Evolutionary conservation across 208 protist genomes (phyloP).

Genomic region (Trypanosoma cruzi): DNA sequence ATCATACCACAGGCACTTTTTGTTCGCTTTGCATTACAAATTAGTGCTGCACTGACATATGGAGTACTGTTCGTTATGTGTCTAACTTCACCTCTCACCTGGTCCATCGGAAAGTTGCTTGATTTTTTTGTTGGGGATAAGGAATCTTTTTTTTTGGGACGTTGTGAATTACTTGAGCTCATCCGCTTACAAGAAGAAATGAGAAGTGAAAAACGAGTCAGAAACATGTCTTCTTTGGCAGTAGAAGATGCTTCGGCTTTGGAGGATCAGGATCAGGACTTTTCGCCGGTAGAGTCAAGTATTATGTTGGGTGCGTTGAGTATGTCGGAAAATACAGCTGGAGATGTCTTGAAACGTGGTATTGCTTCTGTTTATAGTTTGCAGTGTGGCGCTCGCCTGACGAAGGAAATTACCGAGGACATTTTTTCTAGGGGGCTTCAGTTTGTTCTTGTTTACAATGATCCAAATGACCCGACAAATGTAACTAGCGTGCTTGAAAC

Average conservation of each 20-base stretch:
- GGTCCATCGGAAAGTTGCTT: conserved; percentile 66
- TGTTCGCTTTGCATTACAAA: conserved; percentile 52
- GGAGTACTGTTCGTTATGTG: conserved; percentile 60
- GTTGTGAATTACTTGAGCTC: conserved; percentile 54
- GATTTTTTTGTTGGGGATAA: conserved; percentile 65
- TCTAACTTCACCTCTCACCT: conserved; percentile 56
- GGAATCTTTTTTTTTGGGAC: conserved; percentile 60
- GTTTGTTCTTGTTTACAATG: conserved; percentile 62
- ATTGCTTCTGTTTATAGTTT: conserved; percentile 54
- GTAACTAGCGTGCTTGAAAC: conserved; percentile 57
- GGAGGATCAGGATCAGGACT: conserved; percentile 40
- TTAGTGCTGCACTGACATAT: conserved; percentile 54
- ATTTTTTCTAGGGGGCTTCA: conserved; percentile 55
- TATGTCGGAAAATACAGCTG: conserved; percentile 57
- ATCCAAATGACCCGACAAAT: conserved; percentile 39
- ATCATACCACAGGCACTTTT: conserved; percentile 78
- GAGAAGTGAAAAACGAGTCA: conserved; percentile 22
- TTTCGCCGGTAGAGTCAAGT: conserved; percentile 55
- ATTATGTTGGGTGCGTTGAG: conserved; percentile 76
- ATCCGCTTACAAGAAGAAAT: conserved; percentile 66
- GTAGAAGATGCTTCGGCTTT: conserved; percentile 17
- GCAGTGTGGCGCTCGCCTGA: conserved; percentile 40
- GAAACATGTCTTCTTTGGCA: conserved; percentile 17
- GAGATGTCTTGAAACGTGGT: conserved; percentile 41
- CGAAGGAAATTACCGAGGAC: conserved; percentile 36